A percentile compares a stretch with the other conserved stretches of the same genome.
Evolutionary conservation across 345 rosid species (phyloP).

Genomic region (Eucalyptus pauciflora): DNA sequence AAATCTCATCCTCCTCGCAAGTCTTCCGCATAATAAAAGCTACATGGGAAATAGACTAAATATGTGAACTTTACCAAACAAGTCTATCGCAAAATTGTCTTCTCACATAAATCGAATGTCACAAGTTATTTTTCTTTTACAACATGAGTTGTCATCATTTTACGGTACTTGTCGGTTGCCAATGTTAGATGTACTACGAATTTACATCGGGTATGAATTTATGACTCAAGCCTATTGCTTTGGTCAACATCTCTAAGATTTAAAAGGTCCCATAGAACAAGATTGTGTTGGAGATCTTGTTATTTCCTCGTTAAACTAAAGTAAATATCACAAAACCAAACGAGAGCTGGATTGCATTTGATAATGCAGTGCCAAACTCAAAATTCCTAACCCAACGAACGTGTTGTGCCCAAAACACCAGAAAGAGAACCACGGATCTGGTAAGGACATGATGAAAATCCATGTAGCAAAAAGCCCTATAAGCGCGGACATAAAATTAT

Average conservation of each 20-base stretch:
- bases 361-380: background rate
- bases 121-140: background rate
- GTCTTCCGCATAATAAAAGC: too few species aligned
- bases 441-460: background rate
- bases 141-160: too few species aligned
- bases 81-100: background rate
- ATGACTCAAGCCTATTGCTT: background rate
- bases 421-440: background rate
- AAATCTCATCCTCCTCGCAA: background rate
- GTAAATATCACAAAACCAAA: background rate
- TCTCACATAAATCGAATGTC: background rate
- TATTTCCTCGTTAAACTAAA: background rate
- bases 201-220: too few species aligned
- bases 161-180: too few species aligned
- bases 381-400: background rate
- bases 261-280: background rate
- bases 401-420: background rate
- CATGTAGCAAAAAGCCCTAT: background rate
- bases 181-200: background rate
- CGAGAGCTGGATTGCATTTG: background rate
- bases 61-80: background rate
- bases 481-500: background rate
- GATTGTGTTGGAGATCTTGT: background rate
- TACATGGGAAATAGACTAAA: background rate
- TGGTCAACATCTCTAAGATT: background rate